Evolutionary conservation across 768 basidiomycete species (phyloP).

Genomic region (Phylloporus sp.): DNA sequence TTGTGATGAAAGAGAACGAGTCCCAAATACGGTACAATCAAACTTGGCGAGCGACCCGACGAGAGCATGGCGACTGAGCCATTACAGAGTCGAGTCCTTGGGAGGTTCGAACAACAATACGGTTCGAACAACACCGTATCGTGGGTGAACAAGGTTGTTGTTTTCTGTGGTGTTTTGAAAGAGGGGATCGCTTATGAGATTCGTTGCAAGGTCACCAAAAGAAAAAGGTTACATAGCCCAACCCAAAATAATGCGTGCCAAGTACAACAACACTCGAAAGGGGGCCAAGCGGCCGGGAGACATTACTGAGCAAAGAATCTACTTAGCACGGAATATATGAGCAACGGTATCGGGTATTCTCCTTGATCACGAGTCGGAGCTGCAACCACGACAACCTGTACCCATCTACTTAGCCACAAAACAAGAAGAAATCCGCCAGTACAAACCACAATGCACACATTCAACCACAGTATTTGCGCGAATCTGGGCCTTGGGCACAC

Average conservation of each 20-base stretch:
- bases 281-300: background rate
- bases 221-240: no score
- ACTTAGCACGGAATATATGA: background rate
- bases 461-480: constrained; percentile 89
- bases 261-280: no score
- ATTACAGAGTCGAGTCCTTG: background rate
- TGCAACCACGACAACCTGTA: constrained; percentile 85
- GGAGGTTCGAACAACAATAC: background rate
- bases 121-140: constrained; percentile 2
- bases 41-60: no score
- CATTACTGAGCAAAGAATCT: background rate
- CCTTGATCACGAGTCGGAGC: constrained; percentile 77
- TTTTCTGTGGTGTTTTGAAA: no score
- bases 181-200: no score
- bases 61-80: constrained; percentile 20
- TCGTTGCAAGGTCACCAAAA: background rate
- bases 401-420: constrained; percentile 12
- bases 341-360: background rate
- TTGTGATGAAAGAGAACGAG: constrained; percentile 12
- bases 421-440: background rate
- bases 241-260: no score
- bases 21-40: constrained; percentile 25
- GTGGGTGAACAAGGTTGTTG: constrained; percentile 19
- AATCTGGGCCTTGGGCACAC: constrained; percentile 93
- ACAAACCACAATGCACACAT: constrained; percentile 94